Evolutionary conservation across 768 basidiomycete genomes (phyloP), one percentile per base, ranked within the genome.

Genomic region (Pluteus cervinus): DNA sequence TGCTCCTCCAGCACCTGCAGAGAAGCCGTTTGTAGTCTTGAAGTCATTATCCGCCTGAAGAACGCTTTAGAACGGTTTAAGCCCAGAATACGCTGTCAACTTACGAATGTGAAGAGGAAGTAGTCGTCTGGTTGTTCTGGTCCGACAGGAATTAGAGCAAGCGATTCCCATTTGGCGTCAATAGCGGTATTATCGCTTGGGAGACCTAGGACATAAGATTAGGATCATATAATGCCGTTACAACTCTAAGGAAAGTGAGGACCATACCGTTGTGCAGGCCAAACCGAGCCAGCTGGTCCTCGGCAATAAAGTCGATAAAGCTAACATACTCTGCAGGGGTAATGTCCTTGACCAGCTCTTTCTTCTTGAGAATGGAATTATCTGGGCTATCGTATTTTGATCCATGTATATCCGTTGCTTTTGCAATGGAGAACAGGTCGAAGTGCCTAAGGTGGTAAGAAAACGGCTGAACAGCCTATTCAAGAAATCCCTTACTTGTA

Each of bases 81-180:
- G n/a, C n/a, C n/a, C n/a, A n/a, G n/a, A n/a, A n/a, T n/a, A n/a
- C n/a, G n/a, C n/a, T n/a, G n/a, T n/a, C n/a, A n/a, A 61, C 76
- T 18, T 50, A 79, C 78, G 4, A 65, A 70, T 9, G 73, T 73
- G 60, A 82, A 78, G 24, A 84, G 55, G 64, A 83, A 83, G 51
- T 71, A 82, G 48, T 84, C 81, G 44, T 83, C 57, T 0, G 81
- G 81, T 53, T 59, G 68, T 1, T 44, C 53, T 2, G 63, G 54
- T 42, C 78, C 77, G 8, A 68, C 68, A 0, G 79, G 69, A 2
- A 73, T 78, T 5, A 83, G 59, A 6, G 77, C 73, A 10, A 80
- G 61, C 1, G 73, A 76, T 48, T 84, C 81, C 78, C 79, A 84
- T 57, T 83, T 84, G 0, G 68, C 71, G 42, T 70, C 69, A 33